A percentile compares a stretch with the other conserved stretches of the same genome.
Evolutionary conservation across 805 yeast genomes (phyloP).

Genomic region (Cyberlindnera suaveolens): DNA sequence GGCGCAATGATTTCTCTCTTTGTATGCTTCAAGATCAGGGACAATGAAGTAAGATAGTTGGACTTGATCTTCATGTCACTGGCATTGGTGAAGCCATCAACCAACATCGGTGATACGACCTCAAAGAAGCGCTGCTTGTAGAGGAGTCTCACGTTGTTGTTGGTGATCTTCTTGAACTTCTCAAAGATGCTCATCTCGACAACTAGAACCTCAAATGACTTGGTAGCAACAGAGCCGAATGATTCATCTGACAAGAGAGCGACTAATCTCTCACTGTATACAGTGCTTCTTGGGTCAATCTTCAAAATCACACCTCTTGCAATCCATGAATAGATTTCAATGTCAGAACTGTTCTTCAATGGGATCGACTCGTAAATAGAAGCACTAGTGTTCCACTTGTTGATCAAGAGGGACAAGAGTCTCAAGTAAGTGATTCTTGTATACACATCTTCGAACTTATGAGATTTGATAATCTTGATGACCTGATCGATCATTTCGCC

Average conservation of each 20-base stretch:
- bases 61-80: slow-evolving; percentile 31
- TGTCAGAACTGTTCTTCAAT: slow-evolving; percentile 18
- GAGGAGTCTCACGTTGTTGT: slow-evolving; percentile 56
- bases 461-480: slow-evolving; percentile 7
- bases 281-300: slow-evolving; percentile 36
- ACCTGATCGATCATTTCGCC: slow-evolving; percentile 8
- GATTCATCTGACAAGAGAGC: slow-evolving; percentile 26
- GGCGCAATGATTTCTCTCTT: slow-evolving; percentile 58
- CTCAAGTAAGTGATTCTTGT: slow-evolving; percentile 51
- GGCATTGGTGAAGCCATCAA: slow-evolving; percentile 35
- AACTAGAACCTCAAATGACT: slow-evolving; percentile 56
- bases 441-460: slow-evolving; percentile 10
- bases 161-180: slow-evolving; percentile 38
- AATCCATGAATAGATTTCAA: slow-evolving; percentile 65
- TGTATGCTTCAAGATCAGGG: slow-evolving; percentile 60
- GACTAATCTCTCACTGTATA: slow-evolving; percentile 30
- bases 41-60: slow-evolving; percentile 57
- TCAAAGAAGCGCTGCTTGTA: slow-evolving; percentile 80
- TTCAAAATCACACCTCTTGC: slow-evolving; percentile 63
- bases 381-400: slow-evolving; percentile 39
- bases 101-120: slow-evolving; percentile 48
- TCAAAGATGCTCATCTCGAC: slow-evolving; percentile 59
- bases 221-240: slow-evolving; percentile 35
- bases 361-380: background rate
- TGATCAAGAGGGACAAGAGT: slow-evolving; percentile 45